Evolutionary conservation across 2,329 filamentous ascomycete genomes (phyloP).

Genomic region (Clonostachys rhizophaga): DNA sequence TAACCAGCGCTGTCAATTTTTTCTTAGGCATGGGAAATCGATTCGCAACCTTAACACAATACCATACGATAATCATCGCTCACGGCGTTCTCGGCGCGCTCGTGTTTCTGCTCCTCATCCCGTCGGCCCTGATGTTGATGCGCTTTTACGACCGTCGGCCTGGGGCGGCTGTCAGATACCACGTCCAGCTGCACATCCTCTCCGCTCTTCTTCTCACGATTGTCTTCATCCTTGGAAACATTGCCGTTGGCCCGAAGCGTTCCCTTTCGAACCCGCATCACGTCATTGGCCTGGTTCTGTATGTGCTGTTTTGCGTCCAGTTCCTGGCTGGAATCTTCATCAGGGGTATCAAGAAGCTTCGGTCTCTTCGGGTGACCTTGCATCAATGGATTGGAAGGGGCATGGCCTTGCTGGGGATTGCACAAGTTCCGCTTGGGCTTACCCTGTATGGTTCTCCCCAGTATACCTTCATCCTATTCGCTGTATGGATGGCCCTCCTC

Average conservation of each 20-base stretch:
- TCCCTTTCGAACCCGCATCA: conserved; percentile 80
- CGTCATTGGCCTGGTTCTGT: conserved; percentile 76
- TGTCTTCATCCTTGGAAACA: conserved; percentile 70
- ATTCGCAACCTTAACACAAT: conserved; percentile 64
- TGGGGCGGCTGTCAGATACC: conserved; percentile 59
- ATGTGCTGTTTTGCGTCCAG: conserved; percentile 67
- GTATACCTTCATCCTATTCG: conserved; percentile 78
- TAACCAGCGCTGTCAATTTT: neutral
- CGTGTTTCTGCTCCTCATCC: conserved; percentile 70
- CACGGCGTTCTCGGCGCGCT: conserved; percentile 71
- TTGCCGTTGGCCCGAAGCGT: conserved; percentile 69
- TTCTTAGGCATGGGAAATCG: conserved; percentile 75
- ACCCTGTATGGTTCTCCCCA: conserved; percentile 90
- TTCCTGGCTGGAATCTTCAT: conserved; percentile 65
- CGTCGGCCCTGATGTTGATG: conserved; percentile 67
- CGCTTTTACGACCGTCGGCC: conserved; percentile 64
- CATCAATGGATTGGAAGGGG: conserved; percentile 85
- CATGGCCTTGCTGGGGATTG: conserved; percentile 75
- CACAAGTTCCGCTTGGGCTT: conserved; percentile 83
- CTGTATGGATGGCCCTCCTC: conserved; percentile 71
- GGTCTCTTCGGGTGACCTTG: conserved; percentile 54
- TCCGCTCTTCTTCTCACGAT: conserved; percentile 64
- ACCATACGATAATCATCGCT: conserved; percentile 64
- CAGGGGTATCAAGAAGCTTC: conserved; percentile 40
- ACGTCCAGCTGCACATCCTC: conserved; percentile 71